Conservation (phyloP, 345 rosid species). For the Pseudoturritis turrita region DNA sequence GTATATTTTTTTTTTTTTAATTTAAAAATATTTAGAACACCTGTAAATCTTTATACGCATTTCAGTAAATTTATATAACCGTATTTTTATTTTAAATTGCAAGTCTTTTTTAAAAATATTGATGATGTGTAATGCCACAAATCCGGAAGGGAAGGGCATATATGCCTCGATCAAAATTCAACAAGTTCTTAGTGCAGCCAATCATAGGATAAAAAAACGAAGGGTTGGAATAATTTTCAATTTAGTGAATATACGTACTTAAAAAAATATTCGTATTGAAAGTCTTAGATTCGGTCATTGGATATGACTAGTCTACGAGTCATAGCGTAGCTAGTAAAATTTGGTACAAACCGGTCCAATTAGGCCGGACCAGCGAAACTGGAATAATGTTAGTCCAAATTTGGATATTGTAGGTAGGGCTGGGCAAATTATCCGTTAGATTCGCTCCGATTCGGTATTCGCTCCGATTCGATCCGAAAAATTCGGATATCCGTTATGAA, state of each 20-base stretch:
- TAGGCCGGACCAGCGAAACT: slow-evolving; percentile 24
- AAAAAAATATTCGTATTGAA: background rate
- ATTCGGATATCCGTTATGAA: no score
- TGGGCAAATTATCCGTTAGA: no score
- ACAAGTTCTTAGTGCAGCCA: background rate
- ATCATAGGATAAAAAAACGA: slow-evolving; percentile 6
- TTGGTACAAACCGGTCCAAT: slow-evolving; percentile 18
- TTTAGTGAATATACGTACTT: background rate
- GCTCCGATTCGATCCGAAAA: no score
- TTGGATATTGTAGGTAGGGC: background rate
- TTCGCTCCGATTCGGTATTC: no score
- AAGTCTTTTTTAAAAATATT: background rate
- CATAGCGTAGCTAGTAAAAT: background rate
- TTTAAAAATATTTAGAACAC: no score
- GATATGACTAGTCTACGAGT: background rate
- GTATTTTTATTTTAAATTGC: background rate
- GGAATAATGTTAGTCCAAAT: slow-evolving; percentile 17
- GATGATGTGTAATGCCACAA: background rate
- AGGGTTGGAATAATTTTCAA: background rate
- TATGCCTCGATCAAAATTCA: slow-evolving; percentile 1
- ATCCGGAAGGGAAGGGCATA: background rate
- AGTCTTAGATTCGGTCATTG: slow-evolving; percentile 22
- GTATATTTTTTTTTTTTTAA: background rate
- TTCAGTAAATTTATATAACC: background rate
- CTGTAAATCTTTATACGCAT: background rate